Conservation (phyloP, 1,284 basidiomycete species). For the Cutaneotrichosporon spelunceum region DNA sequence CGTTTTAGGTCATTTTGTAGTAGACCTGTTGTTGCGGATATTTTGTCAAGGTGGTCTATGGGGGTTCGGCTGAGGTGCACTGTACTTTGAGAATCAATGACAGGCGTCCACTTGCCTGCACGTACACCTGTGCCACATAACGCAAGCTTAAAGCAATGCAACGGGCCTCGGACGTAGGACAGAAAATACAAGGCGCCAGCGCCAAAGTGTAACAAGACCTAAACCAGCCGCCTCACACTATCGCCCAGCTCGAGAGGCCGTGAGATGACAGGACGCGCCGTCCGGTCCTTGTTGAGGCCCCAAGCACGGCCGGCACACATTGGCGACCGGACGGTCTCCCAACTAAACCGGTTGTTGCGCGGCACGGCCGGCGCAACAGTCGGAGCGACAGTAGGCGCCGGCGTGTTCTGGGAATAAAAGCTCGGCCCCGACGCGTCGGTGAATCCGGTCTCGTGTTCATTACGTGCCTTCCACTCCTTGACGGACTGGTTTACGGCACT, state of each 20-base stretch:
- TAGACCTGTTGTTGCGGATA: conserved; percentile 47
- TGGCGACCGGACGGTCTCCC: not conserved
- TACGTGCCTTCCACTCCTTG: not conserved
- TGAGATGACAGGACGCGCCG: not conserved
- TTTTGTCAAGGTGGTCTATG: no score
- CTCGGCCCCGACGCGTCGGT: not conserved
- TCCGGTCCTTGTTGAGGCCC: not conserved
- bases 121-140: no score
- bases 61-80: no score
- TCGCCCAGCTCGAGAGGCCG: not conserved
- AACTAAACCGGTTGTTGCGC: not conserved
- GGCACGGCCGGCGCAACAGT: not conserved
- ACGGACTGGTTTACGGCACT: not conserved
- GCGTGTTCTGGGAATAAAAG: not conserved
- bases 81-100: no score
- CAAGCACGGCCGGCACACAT: no score
- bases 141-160: no score
- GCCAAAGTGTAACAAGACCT: no score
- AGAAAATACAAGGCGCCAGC: no score
- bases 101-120: no score
- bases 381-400: not conserved
- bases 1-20: conserved; percentile 29
- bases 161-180: no score
- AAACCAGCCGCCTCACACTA: no score
- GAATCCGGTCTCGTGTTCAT: not conserved